These are phyloP conservation scores for Coemansia sp. DNA, from an alignment of 192 early-diverging fungal genomes.

Conservation along the genomic window DNA sequence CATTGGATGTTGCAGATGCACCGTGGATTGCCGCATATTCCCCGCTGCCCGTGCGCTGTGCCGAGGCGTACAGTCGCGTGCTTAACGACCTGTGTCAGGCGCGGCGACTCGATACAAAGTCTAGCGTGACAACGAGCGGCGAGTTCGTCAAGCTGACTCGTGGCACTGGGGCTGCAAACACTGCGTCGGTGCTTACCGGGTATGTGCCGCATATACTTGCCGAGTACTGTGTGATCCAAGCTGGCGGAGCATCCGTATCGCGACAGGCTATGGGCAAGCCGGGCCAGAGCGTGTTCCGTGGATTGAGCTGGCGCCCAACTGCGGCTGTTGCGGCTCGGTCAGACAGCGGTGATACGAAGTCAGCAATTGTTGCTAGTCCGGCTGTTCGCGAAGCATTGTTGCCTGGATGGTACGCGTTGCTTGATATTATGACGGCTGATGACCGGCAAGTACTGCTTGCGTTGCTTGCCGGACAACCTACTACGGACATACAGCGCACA, in stretches of 20 bases:
- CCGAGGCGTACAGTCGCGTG: conserved; percentile 39
- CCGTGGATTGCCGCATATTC: conserved; percentile 47
- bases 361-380: conserved; percentile 16
- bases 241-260: conserved; percentile 19
- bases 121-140: background rate
- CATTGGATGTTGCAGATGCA: conserved; percentile 2
- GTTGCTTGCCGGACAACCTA: conserved; percentile 19
- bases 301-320: conserved; percentile 33
- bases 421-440: conserved; percentile 33
- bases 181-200: conserved; percentile 22
- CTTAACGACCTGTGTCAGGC: conserved; percentile 29
- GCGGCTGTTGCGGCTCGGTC: conserved; percentile 8
- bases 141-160: conserved; percentile 35
- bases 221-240: conserved; percentile 53
- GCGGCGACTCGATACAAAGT: conserved; percentile 6
- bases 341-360: background rate
- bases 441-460: conserved; percentile 28
- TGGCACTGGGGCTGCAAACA: conserved; percentile 41
- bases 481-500: conserved; percentile 5
- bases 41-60: conserved; percentile 31
- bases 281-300: conserved; percentile 16
- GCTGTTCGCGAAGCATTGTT: conserved; percentile 42
- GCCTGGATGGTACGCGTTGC: conserved; percentile 43
- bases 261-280: background rate
- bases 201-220: conserved; percentile 38